Evolutionary conservation across 2,329 filamentous ascomycete species (phyloP).

Genomic region (Beauveria sp.): DNA sequence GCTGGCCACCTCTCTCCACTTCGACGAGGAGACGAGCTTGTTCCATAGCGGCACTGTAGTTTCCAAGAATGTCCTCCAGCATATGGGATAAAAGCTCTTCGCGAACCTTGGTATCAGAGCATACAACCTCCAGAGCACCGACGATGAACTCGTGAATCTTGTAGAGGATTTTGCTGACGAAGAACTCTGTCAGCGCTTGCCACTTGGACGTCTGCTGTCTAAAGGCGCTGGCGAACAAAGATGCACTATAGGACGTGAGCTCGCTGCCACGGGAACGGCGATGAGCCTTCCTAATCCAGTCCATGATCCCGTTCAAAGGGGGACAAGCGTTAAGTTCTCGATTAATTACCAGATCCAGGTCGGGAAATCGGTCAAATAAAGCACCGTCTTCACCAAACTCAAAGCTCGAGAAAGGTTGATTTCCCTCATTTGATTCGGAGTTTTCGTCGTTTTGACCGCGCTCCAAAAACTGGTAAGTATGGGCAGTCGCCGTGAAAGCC

Average conservation of each 20-base stretch:
- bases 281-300: conserved; percentile 19
- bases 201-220: conserved; percentile 24
- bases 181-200: conserved; percentile 18
- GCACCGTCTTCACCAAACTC: neutral
- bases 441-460: too few species aligned
- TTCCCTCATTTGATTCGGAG: neutral
- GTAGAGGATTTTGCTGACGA: conserved; percentile 21
- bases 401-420: too few species aligned
- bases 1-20: conserved; percentile 20
- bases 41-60: conserved; percentile 19
- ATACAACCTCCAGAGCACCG: conserved; percentile 14
- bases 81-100: conserved; percentile 18
- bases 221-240: conserved; percentile 18
- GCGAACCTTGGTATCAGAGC: conserved; percentile 15
- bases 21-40: conserved; percentile 19
- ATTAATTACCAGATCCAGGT: conserved; percentile 8
- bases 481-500: conserved; percentile 10
- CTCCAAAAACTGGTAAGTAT: conserved; percentile 14
- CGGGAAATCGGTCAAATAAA: neutral
- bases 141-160: conserved; percentile 24
- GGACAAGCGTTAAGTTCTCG: neutral
- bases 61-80: conserved; percentile 15
- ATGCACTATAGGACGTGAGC: conserved; percentile 16
- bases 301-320: conserved; percentile 15
- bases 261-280: conserved; percentile 19